Conservation (phyloP, 2,329 filamentous ascomycete species). For the Botrytis byssoidea region DNA sequence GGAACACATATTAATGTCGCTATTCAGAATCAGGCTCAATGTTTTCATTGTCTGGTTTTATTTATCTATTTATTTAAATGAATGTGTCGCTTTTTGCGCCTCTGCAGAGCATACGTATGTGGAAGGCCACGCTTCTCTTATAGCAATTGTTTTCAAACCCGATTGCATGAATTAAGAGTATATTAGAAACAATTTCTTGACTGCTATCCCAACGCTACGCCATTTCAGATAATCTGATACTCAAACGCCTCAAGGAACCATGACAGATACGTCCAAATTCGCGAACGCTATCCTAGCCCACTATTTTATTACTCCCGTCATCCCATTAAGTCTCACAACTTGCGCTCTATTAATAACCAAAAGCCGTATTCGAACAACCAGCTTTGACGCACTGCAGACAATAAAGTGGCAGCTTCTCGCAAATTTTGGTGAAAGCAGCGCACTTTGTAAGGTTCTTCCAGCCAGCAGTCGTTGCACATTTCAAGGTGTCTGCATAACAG, state of each 20-base stretch:
- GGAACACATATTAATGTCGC: neutral
- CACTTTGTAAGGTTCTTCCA: neutral
- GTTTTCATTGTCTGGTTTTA: neutral
- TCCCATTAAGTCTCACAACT: neutral
- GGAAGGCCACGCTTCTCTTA: neutral
- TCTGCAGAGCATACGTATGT: neutral
- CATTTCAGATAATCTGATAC: neutral
- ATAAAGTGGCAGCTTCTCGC: slow-evolving; percentile 16
- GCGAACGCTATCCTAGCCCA: neutral
- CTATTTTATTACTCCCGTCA: neutral
- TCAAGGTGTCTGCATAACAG: slow-evolving; percentile 12
- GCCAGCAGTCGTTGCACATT: slow-evolving; percentile 10
- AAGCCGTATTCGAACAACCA: slow-evolving; percentile 9
- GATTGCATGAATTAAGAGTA: slow-evolving; percentile 9
- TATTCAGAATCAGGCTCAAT: neutral
- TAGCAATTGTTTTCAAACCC: neutral
- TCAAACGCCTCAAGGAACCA: neutral
- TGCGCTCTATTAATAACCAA: slow-evolving; percentile 10
- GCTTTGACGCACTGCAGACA: slow-evolving; percentile 5
- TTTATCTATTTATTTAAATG: neutral
- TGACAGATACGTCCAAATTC: slow-evolving; percentile 2
- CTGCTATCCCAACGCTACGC: slow-evolving; percentile 10
- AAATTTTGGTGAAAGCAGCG: slow-evolving; percentile 7
- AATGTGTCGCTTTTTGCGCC: neutral
- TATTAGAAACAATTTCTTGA: slow-evolving; percentile 4